A percentile compares a stretch with the other conserved stretches of the same genome.
These are phyloP conservation scores for Plantago elongata DNA, from an alignment of 257 asterid species.

Conservation along the genomic window DNA sequence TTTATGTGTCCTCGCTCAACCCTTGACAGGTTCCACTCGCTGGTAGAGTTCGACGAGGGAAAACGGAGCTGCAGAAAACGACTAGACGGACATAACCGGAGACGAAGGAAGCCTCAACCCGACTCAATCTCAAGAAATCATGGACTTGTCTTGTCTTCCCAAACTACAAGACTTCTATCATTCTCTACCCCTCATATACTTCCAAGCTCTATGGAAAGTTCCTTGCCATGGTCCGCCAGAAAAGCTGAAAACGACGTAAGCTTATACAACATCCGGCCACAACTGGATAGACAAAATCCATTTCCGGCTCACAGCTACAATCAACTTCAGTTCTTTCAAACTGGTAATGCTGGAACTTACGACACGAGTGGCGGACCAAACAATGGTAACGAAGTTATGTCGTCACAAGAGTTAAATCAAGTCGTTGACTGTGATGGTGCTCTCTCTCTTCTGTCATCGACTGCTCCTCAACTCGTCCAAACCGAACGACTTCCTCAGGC, in stretches of 20 bases:
- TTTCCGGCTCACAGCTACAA: constrained; percentile 5
- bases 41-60: constrained; percentile 81
- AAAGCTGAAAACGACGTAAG: constrained; percentile 33
- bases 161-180: constrained; percentile 44
- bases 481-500: constrained; percentile 2
- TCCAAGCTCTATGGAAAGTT: constrained; percentile 32
- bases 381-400: no score
- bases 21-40: constrained; percentile 61
- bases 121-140: constrained; percentile 39
- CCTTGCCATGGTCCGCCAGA: constrained; percentile 43
- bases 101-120: constrained; percentile 88
- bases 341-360: background rate
- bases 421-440: constrained; percentile 61
- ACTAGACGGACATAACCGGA: constrained; percentile 79
- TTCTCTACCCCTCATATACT: constrained; percentile 43
- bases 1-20: background rate
- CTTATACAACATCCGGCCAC: constrained; percentile 28
- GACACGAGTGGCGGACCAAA: no score
- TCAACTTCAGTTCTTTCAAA: background rate
- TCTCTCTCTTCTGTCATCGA: constrained; percentile 99
- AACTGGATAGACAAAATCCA: constrained; percentile 19
- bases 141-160: constrained; percentile 36
- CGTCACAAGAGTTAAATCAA: constrained; percentile 32
- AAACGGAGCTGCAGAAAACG: constrained; percentile 93
- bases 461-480: constrained; percentile 9